phyloP scores from a whole-genome alignment of 768 basidiomycete species.

The Pleurotus citrinopileatus region DNA sequence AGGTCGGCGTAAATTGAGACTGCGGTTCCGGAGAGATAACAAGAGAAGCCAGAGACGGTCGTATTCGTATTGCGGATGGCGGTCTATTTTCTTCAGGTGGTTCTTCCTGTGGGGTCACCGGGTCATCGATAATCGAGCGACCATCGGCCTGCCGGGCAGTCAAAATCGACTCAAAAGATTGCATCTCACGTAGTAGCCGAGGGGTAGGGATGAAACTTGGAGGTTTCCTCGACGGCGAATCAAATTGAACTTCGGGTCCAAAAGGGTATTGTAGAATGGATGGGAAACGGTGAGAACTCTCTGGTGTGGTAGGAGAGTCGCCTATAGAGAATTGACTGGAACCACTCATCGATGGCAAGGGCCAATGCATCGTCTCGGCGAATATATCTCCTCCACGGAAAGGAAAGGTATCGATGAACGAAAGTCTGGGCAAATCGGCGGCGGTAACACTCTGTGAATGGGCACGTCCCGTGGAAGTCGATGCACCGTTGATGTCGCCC shows the following conservation, averaged over 20 bases:
- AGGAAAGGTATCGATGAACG: slow-evolving; percentile 22
- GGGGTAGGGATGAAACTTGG: slow-evolving; percentile 41
- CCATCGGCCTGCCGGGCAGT: slow-evolving; percentile 61
- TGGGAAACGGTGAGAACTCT: slow-evolving; percentile 19
- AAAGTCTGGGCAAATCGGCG: slow-evolving; percentile 53
- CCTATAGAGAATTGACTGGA: slow-evolving; percentile 24
- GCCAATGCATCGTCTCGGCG: slow-evolving; percentile 64
- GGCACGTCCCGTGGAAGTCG: slow-evolving; percentile 45
- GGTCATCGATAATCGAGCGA: slow-evolving; percentile 4
- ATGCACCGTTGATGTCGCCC: slow-evolving; percentile 24
- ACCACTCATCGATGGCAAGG: slow-evolving; percentile 29
- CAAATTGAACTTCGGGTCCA: slow-evolving; percentile 60
- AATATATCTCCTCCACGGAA: slow-evolving; percentile 54
- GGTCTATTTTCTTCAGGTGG: slow-evolving; percentile 18
- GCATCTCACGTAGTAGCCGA: slow-evolving; percentile 74
- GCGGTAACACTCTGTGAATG: slow-evolving; percentile 82
- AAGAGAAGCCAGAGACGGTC: slow-evolving; percentile 8
- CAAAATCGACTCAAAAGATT: slow-evolving; percentile 80
- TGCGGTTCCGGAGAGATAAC: slow-evolving; percentile 17
- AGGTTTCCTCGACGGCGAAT: slow-evolving; percentile 49
- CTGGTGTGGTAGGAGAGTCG: neutral
- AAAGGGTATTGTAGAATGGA: slow-evolving; percentile 53
- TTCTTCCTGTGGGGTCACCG: neutral
- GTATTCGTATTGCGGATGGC: slow-evolving; percentile 25
- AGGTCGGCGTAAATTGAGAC: slow-evolving; percentile 28